These are phyloP conservation scores for Iris macrosiphon DNA, from an alignment of 106 monocot genomes.

Conservation along the genomic window DNA sequence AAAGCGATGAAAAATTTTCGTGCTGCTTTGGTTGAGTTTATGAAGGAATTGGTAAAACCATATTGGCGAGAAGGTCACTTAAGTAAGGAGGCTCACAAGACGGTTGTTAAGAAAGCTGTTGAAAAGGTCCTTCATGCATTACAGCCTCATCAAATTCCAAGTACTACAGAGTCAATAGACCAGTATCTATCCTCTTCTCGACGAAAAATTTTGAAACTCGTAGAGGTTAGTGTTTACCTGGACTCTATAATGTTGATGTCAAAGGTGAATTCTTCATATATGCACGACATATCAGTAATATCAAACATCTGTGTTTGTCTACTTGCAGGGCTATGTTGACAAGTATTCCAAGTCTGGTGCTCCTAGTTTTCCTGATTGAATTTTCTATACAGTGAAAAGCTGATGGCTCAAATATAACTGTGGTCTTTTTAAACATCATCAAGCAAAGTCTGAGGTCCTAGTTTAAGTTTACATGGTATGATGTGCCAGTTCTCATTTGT, in stretches of 20 bases:
- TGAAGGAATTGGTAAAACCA: conserved; percentile 76
- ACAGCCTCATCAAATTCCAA: conserved; percentile 56
- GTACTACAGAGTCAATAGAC: conserved; percentile 31
- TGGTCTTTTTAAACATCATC: too few relatives aligned
- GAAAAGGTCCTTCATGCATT: conserved; percentile 70
- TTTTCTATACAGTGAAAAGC: too few relatives aligned
- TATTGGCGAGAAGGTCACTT: conserved; percentile 61
- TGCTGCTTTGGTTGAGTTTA: conserved; percentile 54
- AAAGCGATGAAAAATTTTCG: conserved; percentile 50
- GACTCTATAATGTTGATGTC: neutral
- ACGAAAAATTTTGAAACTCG: conserved; percentile 65
- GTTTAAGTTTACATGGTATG: too few relatives aligned
- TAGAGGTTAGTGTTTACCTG: conserved; percentile 35
- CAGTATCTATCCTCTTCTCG: conserved; percentile 44
- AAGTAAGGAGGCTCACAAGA: conserved; percentile 77
- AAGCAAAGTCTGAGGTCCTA: too few relatives aligned
- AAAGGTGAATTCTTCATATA: too few relatives aligned
- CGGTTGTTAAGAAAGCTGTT: conserved; percentile 63
- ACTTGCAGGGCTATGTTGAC: too few relatives aligned
- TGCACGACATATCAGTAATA: too few relatives aligned
- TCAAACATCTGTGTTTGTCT: too few relatives aligned
- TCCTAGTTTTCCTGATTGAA: too few relatives aligned
- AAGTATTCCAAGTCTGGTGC: too few relatives aligned
- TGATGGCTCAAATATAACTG: too few relatives aligned
- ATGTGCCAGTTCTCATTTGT: too few relatives aligned